phyloP scores from a whole-genome alignment of 305 asterid species.

The Solanum hybrid region DNA sequence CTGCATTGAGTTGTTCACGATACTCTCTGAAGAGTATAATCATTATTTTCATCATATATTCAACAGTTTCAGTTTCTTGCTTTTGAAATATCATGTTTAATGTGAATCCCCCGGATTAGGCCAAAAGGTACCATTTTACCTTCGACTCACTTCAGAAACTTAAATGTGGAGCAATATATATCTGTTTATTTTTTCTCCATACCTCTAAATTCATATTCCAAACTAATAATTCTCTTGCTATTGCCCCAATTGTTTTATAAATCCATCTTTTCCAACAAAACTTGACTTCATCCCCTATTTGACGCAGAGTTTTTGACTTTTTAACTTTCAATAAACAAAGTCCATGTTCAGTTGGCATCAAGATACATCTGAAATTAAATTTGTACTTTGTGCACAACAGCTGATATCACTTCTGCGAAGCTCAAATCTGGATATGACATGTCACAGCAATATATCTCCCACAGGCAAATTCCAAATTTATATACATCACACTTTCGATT shows the following conservation, averaged over 20 bases:
- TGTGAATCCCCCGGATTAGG: neutral
- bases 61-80: constrained; percentile 9
- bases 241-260: neutral
- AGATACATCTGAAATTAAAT: neutral
- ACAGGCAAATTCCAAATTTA: neutral
- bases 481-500: neutral
- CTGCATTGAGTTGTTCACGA: neutral
- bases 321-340: neutral
- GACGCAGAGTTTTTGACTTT: neutral
- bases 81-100: neutral
- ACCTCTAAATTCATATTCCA: neutral
- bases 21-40: neutral
- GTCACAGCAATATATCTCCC: neutral
- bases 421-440: neutral
- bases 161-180: neutral
- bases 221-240: neutral
- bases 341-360: neutral
- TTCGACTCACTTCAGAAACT: neutral
- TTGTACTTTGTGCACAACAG: neutral
- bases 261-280: neutral
- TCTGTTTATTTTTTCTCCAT: neutral
- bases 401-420: neutral
- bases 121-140: neutral
- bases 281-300: neutral
- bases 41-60: constrained; percentile 6